Percentiles rank a stretch among this genome's conserved stretches.
These are phyloP conservation scores for Claviceps maximensis DNA, from an alignment of 2,329 filamentous ascomycete species.

Conservation along the genomic window DNA sequence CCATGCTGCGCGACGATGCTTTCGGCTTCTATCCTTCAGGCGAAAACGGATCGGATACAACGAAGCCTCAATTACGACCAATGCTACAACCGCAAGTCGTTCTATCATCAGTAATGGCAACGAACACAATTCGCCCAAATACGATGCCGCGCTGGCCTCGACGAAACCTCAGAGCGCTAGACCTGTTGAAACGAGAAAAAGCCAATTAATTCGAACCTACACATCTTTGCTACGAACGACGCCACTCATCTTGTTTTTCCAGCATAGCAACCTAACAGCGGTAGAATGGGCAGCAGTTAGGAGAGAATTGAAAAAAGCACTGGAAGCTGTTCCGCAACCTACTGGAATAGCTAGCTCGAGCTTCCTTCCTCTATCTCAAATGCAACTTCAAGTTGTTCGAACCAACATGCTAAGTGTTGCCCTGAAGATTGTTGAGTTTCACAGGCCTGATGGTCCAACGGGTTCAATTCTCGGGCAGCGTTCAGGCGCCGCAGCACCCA, in stretches of 20 bases:
- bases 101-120: not conserved
- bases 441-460: slow-evolving; percentile 34
- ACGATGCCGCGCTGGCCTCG: slow-evolving; percentile 39
- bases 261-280: slow-evolving; percentile 56
- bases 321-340: slow-evolving; percentile 28
- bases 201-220: slow-evolving; percentile 75
- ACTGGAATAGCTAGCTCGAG: slow-evolving; percentile 8
- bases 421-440: slow-evolving; percentile 77
- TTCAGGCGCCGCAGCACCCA: slow-evolving; percentile 20
- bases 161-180: slow-evolving; percentile 82
- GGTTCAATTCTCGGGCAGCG: slow-evolving; percentile 18
- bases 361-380: slow-evolving; percentile 39
- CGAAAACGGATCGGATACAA: not conserved
- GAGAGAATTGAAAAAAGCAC: slow-evolving; percentile 29
- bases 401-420: slow-evolving; percentile 82
- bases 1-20: slow-evolving; percentile 9
- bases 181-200: slow-evolving; percentile 74
- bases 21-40: slow-evolving; percentile 8
- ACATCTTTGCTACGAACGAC: slow-evolving; percentile 77
- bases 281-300: slow-evolving; percentile 42
- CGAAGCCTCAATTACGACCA: slow-evolving; percentile 14
- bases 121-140: slow-evolving; percentile 19
- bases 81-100: not conserved
- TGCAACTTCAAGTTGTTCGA: slow-evolving; percentile 74
- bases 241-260: slow-evolving; percentile 74